Conservation (phyloP, 805 yeast genomes). For the Suhomyces sp. region DNA sequence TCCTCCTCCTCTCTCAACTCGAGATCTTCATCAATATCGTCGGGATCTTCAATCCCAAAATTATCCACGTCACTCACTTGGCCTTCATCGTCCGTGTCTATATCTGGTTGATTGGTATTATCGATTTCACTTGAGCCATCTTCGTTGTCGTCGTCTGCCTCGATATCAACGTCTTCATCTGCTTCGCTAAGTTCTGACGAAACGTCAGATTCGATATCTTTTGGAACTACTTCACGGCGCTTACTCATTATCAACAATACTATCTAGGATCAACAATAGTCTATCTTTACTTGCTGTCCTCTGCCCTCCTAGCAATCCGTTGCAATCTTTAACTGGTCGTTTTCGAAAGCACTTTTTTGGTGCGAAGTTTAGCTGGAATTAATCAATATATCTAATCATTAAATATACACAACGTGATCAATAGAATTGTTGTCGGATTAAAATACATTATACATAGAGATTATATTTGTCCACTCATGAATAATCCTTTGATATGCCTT, state of each 20-base stretch:
- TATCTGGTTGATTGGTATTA: slow-evolving; percentile 6
- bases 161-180: slow-evolving; percentile 22
- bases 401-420: not conserved
- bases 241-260: not conserved
- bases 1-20: slow-evolving; percentile 30
- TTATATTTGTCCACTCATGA: slow-evolving; percentile 41
- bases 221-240: not conserved
- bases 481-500: slow-evolving; percentile 43
- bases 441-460: too few relatives aligned
- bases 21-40: slow-evolving; percentile 36
- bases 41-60: slow-evolving; percentile 33
- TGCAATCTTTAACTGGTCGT: not conserved
- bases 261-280: too few relatives aligned
- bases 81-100: slow-evolving; percentile 12
- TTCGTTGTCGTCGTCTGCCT: slow-evolving; percentile 5
- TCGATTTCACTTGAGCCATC: slow-evolving; percentile 10
- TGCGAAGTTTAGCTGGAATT: not conserved
- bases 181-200: slow-evolving; percentile 14
- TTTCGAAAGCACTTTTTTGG: not conserved
- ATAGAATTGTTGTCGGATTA: too few relatives aligned
- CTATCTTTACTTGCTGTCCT: not conserved
- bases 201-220: not conserved
- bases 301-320: not conserved
- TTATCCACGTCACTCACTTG: slow-evolving; percentile 30
- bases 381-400: too few relatives aligned